Percentiles rank a stretch among this genome's conserved stretches.
Conservation (phyloP, 345 rosid species). For the Lumnitzera littorea region DNA sequence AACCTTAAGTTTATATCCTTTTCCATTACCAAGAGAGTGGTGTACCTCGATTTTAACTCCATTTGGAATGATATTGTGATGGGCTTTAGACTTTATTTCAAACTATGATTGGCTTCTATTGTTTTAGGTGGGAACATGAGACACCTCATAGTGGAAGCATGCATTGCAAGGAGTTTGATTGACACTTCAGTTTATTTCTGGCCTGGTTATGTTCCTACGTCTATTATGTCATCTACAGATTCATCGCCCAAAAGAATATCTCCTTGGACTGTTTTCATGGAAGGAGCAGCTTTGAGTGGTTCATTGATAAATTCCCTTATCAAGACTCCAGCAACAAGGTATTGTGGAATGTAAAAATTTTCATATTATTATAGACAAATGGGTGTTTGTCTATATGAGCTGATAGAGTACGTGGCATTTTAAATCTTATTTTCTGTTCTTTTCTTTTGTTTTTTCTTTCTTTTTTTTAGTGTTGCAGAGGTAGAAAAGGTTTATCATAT, state of each 20-base stretch:
- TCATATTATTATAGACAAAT: conserved; percentile 4
- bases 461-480: conserved; percentile 45
- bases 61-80: too few species aligned
- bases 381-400: not conserved
- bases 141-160: conserved; percentile 71
- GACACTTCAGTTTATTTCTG: conserved; percentile 55
- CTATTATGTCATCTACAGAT: conserved; percentile 28
- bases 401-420: not conserved
- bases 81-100: too few species aligned
- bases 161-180: conserved; percentile 55
- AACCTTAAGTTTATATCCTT: too few species aligned
- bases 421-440: conserved; percentile 5
- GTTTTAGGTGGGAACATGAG: conserved; percentile 53
- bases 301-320: conserved; percentile 40
- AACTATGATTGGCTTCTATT: conserved; percentile 4
- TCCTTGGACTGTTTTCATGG: conserved; percentile 53
- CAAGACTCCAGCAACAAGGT: conserved; percentile 52
- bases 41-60: too few species aligned
- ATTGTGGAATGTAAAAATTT: conserved; percentile 10
- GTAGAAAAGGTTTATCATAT: conserved; percentile 48
- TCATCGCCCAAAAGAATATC: conserved; percentile 30
- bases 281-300: conserved; percentile 37
- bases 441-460: conserved; percentile 14
- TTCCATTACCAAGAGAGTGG: too few species aligned
- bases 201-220: conserved; percentile 48